Evolutionary conservation across 1,139 yeast species (phyloP), one percentile per base, ranked within the genome.

Genomic region (Cylindricascospora bacillispora): DNA sequence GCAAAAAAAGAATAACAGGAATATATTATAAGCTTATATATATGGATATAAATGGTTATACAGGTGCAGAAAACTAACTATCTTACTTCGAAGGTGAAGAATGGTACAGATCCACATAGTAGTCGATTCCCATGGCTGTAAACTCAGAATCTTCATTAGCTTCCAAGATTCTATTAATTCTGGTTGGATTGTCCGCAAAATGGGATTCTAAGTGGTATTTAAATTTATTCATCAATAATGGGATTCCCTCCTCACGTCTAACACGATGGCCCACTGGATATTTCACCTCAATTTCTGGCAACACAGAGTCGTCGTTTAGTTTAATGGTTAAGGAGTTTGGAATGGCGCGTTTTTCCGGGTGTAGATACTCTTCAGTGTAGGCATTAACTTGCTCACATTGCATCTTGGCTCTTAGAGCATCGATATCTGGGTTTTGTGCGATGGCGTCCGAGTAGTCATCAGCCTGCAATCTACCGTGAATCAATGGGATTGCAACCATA

Each of bases 201-300:
- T 67, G 61, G 30, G 67, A 69, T 13, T 53, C 45, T 30, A 70
- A 54, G 45, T 70, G 74, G 28, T 60, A 61, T 44, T 63, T 62
- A 38, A 67, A 70, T 54, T 70, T 70, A 32, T 57, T 47, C 32
- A 65, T 50, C 37, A 70, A 47, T 12, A 69, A 63, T 13, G 76
- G 75, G 30, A 67, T 67, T 19, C 76, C 76, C 45, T 70, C 76
- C 33, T 65, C 68, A 37, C 76, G 60, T 50, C 76, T 64, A 43
- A 57, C 57, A 42, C 66, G 62, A 55, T 70, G 76, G 10, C 76
- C 76, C 38, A 70, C 65, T 38, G 76, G 76, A 47, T 60, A 68
- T 47, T 69, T 67, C 27, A 70, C 70, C 31, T 57, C 63, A 26
- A 67, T 66, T 37, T 69, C 75, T 33, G 67, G 71, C 15, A 70